Evolutionary conservation across 148 eudicot species (phyloP), one percentile per base, ranked within the genome.

Genomic region (Persicaria tinctoria): DNA sequence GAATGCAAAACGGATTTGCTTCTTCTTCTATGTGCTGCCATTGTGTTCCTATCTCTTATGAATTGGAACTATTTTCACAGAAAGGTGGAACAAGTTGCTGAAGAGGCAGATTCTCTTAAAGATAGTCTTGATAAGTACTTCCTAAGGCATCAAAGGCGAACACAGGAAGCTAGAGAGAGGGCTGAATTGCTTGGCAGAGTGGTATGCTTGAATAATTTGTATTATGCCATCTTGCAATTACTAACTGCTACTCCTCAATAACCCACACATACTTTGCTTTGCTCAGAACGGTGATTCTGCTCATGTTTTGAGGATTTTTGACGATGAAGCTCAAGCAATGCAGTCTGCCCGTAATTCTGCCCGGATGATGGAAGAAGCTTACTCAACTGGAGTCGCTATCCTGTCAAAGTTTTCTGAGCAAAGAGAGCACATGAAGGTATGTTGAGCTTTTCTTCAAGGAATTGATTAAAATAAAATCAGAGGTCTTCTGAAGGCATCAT

Each of bases 261-360:
- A 13, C 44, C 38, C 13, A 12, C 47, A 5, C 46, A 13, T 41
- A 13, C 9, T 66, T 60, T 51, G 64, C 48, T 74, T 73, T 5
- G 16, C 16, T 53, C 75, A 93, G 98, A 90, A 83, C 72, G 97
- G 97, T 62, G 97, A 92, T 46, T 88, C 92, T 38, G 85, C 96
- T 50, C 92, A 92, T 82, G 89, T 95, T 75, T 76, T 95, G 85
- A 87, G 92, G 77, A 95, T 95, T 70, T 90, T 92, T 79, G 98
- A 95, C 74, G 98, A 92, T 23, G 97, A 95, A 86, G 89, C 94
- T 73, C 96, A 92, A 82, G 99, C 99, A 60, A 83, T 83, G 90
- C 90, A 89, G 73, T 90, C 99, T 51, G 99, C 95, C 41, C 97
- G 85, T 70, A 90, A 85, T 77, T 95, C 98, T 27, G 88, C 98